Evolutionary conservation across 148 eudicot genomes (phyloP).

Genomic region (Persicaria maculosa): DNA sequence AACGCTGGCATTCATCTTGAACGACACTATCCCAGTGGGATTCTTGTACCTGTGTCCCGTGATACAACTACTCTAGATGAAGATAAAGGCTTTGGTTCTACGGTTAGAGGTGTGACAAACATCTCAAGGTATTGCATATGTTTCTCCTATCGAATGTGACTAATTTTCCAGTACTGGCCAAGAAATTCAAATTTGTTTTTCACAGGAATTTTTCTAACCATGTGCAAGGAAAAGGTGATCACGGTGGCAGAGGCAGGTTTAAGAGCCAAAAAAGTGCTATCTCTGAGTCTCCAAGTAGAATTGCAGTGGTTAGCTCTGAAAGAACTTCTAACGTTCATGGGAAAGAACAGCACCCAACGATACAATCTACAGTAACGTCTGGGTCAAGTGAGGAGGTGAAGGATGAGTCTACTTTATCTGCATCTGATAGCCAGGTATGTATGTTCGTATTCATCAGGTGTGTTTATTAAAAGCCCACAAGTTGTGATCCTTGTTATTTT

Average conservation of each 20-base stretch:
- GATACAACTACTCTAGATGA: conserved; percentile 20
- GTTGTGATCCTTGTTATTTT: background rate
- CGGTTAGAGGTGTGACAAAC: conserved; percentile 21
- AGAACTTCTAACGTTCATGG: conserved; percentile 22
- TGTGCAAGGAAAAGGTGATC: conserved; percentile 37
- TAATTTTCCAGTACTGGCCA: background rate
- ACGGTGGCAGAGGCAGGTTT: conserved; percentile 43
- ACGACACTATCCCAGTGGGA: conserved; percentile 31
- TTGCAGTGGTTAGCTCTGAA: conserved; percentile 26
- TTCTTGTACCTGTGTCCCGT: conserved; percentile 31
- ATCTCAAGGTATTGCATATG: conserved; percentile 42
- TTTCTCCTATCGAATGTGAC: background rate
- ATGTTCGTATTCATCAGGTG: background rate
- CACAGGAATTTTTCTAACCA: conserved; percentile 50
- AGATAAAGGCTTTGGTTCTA: conserved; percentile 28
- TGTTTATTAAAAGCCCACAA: background rate
- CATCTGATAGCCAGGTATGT: conserved; percentile 41
- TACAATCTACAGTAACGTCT: conserved; percentile 28
- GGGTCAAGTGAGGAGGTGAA: conserved; percentile 26
- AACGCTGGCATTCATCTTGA: conserved; percentile 24
- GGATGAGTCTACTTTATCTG: conserved; percentile 28
- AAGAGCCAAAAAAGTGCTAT: conserved; percentile 33
- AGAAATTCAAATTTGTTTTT: conserved; percentile 19
- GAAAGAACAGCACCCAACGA: conserved; percentile 18
- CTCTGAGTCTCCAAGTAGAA: conserved; percentile 27